A percentile compares a stretch with the other conserved stretches of the same genome.
Evolutionary conservation across 768 basidiomycete genomes (phyloP).

Genomic region (Panus rudis): DNA sequence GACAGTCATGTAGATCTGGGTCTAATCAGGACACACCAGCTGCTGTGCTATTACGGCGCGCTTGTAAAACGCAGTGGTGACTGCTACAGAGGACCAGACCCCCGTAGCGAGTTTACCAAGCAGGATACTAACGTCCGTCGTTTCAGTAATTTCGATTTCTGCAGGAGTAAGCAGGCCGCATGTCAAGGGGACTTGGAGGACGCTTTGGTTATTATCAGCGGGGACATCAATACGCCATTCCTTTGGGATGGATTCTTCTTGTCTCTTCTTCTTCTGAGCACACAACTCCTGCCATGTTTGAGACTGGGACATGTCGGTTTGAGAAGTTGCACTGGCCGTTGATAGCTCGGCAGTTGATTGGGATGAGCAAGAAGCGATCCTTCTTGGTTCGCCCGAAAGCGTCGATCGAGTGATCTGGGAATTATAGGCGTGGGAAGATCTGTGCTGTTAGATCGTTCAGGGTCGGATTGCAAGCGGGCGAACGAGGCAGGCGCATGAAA

Average conservation of each 20-base stretch:
- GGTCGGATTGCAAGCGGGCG: too few relatives aligned
- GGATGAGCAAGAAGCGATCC: too few relatives aligned
- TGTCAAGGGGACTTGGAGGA: conserved; percentile 44
- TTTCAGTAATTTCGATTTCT: conserved; percentile 59
- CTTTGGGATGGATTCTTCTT: conserved; percentile 50
- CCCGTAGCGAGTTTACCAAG: conserved; percentile 46
- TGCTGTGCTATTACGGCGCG: conserved; percentile 46
- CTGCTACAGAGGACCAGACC: conserved; percentile 52
- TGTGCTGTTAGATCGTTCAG: too few relatives aligned
- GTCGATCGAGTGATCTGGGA: too few relatives aligned
- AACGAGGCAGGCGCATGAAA: too few relatives aligned
- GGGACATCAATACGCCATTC: conserved; percentile 54
- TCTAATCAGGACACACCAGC: conserved; percentile 24
- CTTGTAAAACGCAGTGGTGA: conserved; percentile 39
- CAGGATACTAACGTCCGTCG: conserved; percentile 36
- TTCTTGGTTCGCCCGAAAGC: too few relatives aligned
- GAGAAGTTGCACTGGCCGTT: too few relatives aligned
- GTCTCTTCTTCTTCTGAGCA: conserved; percentile 45
- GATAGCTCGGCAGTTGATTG: background rate
- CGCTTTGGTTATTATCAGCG: conserved; percentile 40
- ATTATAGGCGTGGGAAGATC: too few relatives aligned
- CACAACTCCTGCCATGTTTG: conserved; percentile 44
- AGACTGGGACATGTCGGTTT: conserved; percentile 4
- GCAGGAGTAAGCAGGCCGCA: conserved; percentile 49
- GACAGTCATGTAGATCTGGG: background rate